Conservation (phyloP, 169 alveolate species). For the Eimeria acervulina region DNA sequence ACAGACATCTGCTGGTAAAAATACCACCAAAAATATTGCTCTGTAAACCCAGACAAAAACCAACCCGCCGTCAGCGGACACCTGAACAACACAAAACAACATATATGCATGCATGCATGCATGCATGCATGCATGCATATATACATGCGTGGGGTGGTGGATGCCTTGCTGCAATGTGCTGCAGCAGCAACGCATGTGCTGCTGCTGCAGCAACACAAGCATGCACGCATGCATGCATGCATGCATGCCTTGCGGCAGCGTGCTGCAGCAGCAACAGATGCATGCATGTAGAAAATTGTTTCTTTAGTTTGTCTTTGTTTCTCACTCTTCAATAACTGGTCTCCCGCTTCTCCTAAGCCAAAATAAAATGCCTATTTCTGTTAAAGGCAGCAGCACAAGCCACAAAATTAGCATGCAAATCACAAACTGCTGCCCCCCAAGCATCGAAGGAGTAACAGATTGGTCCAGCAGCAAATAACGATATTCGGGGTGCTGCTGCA, state of each 20-base stretch:
- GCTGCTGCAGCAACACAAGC: not conserved
- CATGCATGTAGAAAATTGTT: too few relatives aligned
- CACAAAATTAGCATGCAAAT: constrained; percentile 9
- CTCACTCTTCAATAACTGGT: not conserved
- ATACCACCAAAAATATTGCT: constrained; percentile 15
- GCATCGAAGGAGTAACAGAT: not conserved
- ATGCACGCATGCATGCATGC: not conserved
- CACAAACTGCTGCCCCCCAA: not conserved
- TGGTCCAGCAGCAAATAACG: not conserved
- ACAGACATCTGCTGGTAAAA: constrained; percentile 39
- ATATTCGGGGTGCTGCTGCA: constrained; percentile 46
- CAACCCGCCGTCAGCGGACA: constrained; percentile 37
- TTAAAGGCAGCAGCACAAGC: not conserved
- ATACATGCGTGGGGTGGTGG: too few relatives aligned
- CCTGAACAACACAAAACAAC: not conserved
- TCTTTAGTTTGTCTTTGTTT: not conserved
- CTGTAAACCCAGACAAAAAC: constrained; percentile 14
- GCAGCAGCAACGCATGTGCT: not conserved
- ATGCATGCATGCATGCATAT: too few relatives aligned
- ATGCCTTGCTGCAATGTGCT: too few relatives aligned
- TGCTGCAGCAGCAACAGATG: too few relatives aligned
- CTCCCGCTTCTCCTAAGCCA: not conserved
- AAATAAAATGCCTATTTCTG: not conserved
- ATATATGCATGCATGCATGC: too few relatives aligned
- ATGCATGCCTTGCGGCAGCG: not conserved